Base-by-base conservation (phyloP, 2,329 filamentous ascomycete species). In the Aspergillus sp. region DNA sequence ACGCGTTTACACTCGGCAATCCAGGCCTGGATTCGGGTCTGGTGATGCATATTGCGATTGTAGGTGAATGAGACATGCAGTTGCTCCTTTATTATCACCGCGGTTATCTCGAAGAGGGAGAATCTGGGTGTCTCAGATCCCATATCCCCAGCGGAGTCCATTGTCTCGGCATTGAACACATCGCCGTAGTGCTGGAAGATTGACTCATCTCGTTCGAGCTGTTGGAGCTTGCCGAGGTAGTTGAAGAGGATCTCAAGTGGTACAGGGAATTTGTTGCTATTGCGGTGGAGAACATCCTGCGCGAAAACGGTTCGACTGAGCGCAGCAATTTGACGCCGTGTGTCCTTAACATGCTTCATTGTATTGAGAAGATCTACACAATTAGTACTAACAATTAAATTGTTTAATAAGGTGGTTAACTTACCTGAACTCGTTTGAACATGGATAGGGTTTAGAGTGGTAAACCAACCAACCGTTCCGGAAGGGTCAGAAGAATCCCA, bases 381-480 rank as follows among this genome's bases (percentile, higher is more conserved):
- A 24, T 69, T 19, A 67, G 62, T n/a, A 44, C 35, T 2, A 57
- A 44, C 0, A 39, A 52, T 14, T 14, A 1, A 7, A 14, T 5
- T 21, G 23, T 19, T 21, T n/a, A 8, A 21, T 12, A 4, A 41
- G 3, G 8, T 11, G n/a, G 3, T 23, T 27, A n/a, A 58, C 59
- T 60, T 62, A 73, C 71, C 66, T 60, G 65, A 62, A 7, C 54
- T 55, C 1, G 67, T 62, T 4, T 67, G 59, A 3, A 77, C 66
- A 50, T 72, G 70, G 4, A 81, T 63, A 15, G 79, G 79, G 24
- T 73, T 75, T 52, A 81, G 70, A 35, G 79, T 79, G 0, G 79
- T 81, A 53, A 81, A 82, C 80, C 80, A 82, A 4, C 80, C 80
- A 12, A 81, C 72, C 0, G 79, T 82, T 24, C 75, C 66, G 0